phyloP scores from a whole-genome alignment of 192 early-diverging fungal genomes.

The Entrophospora sp. region DNA sequence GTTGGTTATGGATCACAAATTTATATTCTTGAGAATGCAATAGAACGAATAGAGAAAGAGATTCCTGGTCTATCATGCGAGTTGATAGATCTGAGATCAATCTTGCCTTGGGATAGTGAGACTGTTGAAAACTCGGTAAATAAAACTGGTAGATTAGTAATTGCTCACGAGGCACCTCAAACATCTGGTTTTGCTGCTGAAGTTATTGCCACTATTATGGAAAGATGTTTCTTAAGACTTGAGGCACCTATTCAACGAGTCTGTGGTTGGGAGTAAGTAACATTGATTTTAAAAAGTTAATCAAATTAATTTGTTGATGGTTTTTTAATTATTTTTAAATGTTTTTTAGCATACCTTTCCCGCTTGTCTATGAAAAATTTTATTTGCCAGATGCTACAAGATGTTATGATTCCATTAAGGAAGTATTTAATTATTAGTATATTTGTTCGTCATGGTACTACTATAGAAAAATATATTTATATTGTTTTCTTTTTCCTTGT shows the following conservation, averaged over 20 bases:
- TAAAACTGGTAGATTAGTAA: constrained; percentile 85
- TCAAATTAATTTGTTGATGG: not conserved
- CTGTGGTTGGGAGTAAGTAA: constrained; percentile 60
- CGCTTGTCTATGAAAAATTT: constrained; percentile 86
- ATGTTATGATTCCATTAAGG: constrained; percentile 82
- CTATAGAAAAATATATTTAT: no score
- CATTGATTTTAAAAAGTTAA: not conserved
- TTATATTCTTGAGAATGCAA: constrained; percentile 87
- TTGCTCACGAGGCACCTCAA: constrained; percentile 89
- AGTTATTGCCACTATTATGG: constrained; percentile 80
- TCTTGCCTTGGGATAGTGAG: constrained; percentile 88
- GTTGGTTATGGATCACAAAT: constrained; percentile 90
- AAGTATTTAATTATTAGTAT: constrained; percentile 62
- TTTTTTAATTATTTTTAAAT: not conserved
- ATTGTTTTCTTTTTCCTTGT: no score
- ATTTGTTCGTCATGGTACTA: no score
- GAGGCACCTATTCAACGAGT: constrained; percentile 89
- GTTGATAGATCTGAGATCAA: constrained; percentile 85
- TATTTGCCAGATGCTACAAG: constrained; percentile 83
- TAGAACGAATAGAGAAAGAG: constrained; percentile 74
- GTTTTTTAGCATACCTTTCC: constrained; percentile 70
- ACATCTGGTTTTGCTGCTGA: constrained; percentile 89
- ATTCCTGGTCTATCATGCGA: constrained; percentile 82
- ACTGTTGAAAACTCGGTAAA: constrained; percentile 84
- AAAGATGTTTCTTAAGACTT: constrained; percentile 83